These are phyloP conservation scores for Epithemia pelagica DNA, from an alignment of 108 stramenopile species.

Conservation along the genomic window DNA sequence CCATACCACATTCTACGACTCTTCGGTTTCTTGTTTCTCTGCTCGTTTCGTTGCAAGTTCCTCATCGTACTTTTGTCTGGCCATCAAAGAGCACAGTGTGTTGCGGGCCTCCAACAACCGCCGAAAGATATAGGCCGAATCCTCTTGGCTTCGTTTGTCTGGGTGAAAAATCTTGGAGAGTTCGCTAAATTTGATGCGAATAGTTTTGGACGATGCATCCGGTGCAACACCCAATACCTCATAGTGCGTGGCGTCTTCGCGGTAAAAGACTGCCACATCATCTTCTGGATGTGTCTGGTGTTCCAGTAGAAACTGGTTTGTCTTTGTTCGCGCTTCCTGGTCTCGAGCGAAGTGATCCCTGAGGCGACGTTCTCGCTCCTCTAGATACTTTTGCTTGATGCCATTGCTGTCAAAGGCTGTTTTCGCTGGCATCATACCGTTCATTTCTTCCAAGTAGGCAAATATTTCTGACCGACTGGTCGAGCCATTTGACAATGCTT, in stretches of 20 bases:
- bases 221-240: constrained; percentile 34
- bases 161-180: constrained; percentile 46
- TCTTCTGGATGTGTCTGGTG: not conserved
- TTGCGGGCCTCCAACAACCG: not conserved
- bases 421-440: not conserved
- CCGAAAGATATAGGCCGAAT: not conserved
- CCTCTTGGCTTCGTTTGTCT: constrained; percentile 24
- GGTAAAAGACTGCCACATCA: not conserved
- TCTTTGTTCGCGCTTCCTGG: not conserved
- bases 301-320: not conserved
- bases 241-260: constrained; percentile 15
- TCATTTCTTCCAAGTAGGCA: not conserved
- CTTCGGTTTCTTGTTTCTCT: too few relatives aligned
- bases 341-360: not conserved
- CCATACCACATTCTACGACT: too few relatives aligned
- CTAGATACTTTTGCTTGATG: not conserved
- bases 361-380: not conserved
- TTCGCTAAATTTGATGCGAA: constrained; percentile 30
- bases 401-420: not conserved
- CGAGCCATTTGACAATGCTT: not conserved
- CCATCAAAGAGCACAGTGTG: not conserved
- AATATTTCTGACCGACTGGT: not conserved
- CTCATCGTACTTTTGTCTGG: not conserved
- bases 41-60: too few relatives aligned
- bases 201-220: constrained; percentile 33